Evolutionary conservation across 495 filamentous ascomycete genomes (phyloP).

Genomic region (Viridothelium virens): DNA sequence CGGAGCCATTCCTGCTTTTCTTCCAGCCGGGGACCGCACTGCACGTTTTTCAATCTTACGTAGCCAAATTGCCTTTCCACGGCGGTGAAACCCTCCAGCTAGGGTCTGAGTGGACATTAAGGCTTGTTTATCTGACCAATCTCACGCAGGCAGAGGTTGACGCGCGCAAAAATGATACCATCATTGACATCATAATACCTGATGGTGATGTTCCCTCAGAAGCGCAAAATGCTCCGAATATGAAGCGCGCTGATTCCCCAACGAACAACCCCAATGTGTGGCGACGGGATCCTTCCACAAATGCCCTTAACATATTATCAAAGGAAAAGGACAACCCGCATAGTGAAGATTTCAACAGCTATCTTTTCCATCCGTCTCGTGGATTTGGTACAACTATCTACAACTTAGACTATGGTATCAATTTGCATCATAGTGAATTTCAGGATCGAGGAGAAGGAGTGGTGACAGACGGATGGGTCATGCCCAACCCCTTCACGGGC

Average conservation of each 20-base stretch:
- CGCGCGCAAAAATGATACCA: background rate
- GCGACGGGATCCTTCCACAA: background rate
- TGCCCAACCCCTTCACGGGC: background rate
- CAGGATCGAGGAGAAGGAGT: background rate
- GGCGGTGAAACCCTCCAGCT: background rate
- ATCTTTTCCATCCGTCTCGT: conserved; percentile 2
- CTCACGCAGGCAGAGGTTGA: background rate
- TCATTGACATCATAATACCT: background rate
- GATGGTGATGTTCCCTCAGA: background rate
- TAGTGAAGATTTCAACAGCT: background rate
- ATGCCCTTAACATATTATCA: background rate
- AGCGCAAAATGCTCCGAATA: background rate
- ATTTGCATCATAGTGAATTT: background rate
- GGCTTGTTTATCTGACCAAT: background rate
- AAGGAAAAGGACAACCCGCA: background rate
- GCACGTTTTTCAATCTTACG: background rate
- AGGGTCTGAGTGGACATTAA: background rate
- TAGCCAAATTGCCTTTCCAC: background rate
- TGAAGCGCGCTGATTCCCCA: background rate
- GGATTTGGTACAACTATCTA: background rate
- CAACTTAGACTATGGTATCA: background rate
- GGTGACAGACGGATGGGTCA: background rate
- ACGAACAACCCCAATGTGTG: background rate
- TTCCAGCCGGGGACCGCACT: background rate
- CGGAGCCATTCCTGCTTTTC: background rate